Evolutionary conservation across 257 asterid species (phyloP).

Genomic region (Nicotiana sylvestris): DNA sequence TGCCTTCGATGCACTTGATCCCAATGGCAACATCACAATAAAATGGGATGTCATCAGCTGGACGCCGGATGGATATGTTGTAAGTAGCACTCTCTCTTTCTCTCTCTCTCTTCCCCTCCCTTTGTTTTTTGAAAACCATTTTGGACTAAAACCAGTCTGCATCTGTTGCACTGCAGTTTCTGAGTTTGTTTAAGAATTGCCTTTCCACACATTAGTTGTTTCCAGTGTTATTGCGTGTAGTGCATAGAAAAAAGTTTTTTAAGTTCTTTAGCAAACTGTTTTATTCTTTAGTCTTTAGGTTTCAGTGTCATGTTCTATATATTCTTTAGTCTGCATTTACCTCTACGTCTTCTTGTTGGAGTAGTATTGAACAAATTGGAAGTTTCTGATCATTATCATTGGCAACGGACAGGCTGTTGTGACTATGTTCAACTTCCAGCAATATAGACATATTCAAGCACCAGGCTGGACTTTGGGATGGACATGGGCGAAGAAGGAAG

Average conservation of each 20-base stretch:
- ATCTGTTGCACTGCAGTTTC: neutral
- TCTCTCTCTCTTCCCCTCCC: neutral
- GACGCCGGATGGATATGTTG: slow-evolving; percentile 85
- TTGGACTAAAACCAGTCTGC: neutral
- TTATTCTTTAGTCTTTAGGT: neutral
- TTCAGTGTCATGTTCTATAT: neutral
- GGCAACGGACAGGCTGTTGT: slow-evolving; percentile 39
- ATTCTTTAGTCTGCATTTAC: neutral
- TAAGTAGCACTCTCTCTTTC: slow-evolving; percentile 27
- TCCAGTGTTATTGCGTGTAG: neutral
- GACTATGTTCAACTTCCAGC: slow-evolving; percentile 60
- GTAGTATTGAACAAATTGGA: neutral
- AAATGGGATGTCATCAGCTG: slow-evolving; percentile 75
- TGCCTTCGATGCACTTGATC: slow-evolving; percentile 87
- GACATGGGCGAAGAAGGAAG: slow-evolving; percentile 69
- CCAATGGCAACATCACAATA: slow-evolving; percentile 74
- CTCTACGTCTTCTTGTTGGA: neutral
- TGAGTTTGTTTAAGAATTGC: neutral
- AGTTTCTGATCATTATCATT: neutral
- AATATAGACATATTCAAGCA: slow-evolving; percentile 55
- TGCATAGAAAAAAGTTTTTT: neutral
- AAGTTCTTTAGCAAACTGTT: neutral
- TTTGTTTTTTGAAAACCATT: neutral
- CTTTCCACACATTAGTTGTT: slow-evolving; percentile 1
- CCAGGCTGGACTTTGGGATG: slow-evolving; percentile 71